These are phyloP conservation scores for Salvia rosmarinus DNA, from an alignment of 257 asterid genomes.

Conservation along the genomic window DNA sequence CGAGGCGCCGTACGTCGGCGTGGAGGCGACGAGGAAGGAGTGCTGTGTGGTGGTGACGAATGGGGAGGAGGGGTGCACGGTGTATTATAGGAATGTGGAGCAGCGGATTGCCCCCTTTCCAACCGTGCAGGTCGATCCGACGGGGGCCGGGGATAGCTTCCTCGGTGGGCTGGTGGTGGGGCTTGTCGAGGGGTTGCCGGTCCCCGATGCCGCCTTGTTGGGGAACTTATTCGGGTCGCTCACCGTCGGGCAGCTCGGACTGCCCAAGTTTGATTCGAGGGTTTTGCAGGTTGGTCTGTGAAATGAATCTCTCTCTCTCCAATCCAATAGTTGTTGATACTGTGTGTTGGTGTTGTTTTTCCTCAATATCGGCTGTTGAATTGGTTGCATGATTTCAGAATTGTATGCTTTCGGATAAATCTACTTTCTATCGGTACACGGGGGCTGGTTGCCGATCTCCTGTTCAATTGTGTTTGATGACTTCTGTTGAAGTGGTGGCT, in stretches of 20 bases:
- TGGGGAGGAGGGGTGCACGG: slow-evolving; percentile 85
- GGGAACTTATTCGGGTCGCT: slow-evolving; percentile 92
- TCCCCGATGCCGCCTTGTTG: slow-evolving; percentile 85
- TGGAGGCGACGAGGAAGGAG: slow-evolving; percentile 65
- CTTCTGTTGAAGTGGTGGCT: not conserved
- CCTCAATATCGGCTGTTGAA: not conserved
- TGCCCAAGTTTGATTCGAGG: slow-evolving; percentile 67
- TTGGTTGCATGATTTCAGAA: slow-evolving; percentile 26
- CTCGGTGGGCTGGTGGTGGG: slow-evolving; percentile 92
- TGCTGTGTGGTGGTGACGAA: slow-evolving; percentile 91
- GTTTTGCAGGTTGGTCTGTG: slow-evolving; percentile 68
- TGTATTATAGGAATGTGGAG: slow-evolving; percentile 58
- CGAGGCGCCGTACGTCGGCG: slow-evolving; percentile 72
- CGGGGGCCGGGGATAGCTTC: slow-evolving; percentile 97
- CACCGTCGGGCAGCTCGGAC: slow-evolving; percentile 81
- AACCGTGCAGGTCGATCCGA: slow-evolving; percentile 85
- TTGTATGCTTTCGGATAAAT: too few species aligned
- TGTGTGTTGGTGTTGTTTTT: not conserved
- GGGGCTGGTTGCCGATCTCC: too few species aligned
- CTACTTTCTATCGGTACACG: too few species aligned
- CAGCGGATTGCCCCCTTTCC: slow-evolving; percentile 72
- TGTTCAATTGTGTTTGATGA: not conserved
- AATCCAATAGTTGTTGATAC: slow-evolving; percentile 2
- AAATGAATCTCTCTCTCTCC: not conserved
- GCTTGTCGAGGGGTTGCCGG: slow-evolving; percentile 65